These are phyloP conservation scores for Cyclotella choctawhatcheeana DNA, from an alignment of 108 stramenopile genomes.

Conservation along the genomic window DNA sequence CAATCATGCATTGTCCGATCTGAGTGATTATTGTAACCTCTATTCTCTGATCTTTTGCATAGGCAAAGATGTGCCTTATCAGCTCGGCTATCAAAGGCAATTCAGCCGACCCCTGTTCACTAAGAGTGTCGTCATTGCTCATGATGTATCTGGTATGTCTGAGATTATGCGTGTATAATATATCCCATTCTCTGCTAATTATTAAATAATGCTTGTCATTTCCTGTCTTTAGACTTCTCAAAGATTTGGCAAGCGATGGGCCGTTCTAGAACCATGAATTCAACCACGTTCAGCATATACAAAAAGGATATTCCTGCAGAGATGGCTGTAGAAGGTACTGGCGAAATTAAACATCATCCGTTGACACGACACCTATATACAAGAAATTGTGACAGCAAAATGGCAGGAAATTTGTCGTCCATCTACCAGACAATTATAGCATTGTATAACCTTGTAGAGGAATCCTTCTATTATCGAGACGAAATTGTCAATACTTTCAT, in stretches of 20 bases:
- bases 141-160: slow-evolving; percentile 46
- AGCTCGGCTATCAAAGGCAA: slow-evolving; percentile 48
- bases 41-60: background rate
- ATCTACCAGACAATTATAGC: slow-evolving; percentile 61
- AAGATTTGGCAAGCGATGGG: slow-evolving; percentile 74
- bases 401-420: slow-evolving; percentile 60
- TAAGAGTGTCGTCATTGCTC: slow-evolving; percentile 59
- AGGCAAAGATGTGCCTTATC: slow-evolving; percentile 49
- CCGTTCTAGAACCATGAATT: slow-evolving; percentile 62
- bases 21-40: background rate
- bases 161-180: too few species aligned
- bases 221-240: slow-evolving; percentile 41
- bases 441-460: slow-evolving; percentile 44
- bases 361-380: slow-evolving; percentile 56
- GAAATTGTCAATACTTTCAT: slow-evolving; percentile 64
- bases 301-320: slow-evolving; percentile 44
- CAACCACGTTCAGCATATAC: slow-evolving; percentile 57
- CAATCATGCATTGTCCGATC: background rate
- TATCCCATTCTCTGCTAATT: too few species aligned
- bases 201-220: too few species aligned
- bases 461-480: slow-evolving; percentile 57
- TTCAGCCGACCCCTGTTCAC: slow-evolving; percentile 47
- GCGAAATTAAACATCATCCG: slow-evolving; percentile 48
- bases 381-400: slow-evolving; percentile 57
- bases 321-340: slow-evolving; percentile 29